Conservation (phyloP, 495 filamentous ascomycete genomes). For the Aspergillus sclerotiicarbonarius region DNA sequence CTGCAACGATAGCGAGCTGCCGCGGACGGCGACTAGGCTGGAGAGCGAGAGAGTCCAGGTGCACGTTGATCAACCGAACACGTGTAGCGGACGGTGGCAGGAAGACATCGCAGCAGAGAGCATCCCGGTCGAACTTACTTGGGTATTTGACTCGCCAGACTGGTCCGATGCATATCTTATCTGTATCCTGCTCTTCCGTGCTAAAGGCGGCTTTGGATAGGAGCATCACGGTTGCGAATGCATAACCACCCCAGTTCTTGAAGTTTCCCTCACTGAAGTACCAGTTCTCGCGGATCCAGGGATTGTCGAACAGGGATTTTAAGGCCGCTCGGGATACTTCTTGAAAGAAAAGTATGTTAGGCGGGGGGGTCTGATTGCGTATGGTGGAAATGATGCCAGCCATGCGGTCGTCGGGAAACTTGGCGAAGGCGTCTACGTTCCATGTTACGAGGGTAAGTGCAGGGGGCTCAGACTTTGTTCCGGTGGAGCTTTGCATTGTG, state of each 20-base stretch:
- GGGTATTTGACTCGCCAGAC: neutral
- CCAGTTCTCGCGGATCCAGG: conserved; percentile 2
- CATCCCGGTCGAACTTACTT: neutral
- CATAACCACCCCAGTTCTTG: neutral
- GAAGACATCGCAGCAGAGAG: too few species aligned
- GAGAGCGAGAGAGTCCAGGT: neutral
- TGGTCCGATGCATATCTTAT: neutral
- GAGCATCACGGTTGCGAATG: conserved; percentile 3
- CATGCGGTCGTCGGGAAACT: neutral
- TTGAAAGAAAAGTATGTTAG: conserved; percentile 5
- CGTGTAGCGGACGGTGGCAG: neutral
- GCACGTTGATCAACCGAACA: neutral
- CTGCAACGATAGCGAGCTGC: neutral
- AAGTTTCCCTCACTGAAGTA: neutral
- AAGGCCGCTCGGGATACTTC: conserved; percentile 6
- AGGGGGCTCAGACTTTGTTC: neutral
- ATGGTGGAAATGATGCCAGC: conserved; percentile 1
- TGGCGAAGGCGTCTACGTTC: conserved; percentile 3
- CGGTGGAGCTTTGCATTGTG: neutral
- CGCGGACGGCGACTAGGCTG: neutral
- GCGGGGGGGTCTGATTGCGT: neutral
- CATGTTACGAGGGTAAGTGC: conserved; percentile 6
- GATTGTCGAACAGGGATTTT: neutral
- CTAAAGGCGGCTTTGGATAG: neutral
- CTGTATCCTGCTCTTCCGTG: neutral